phyloP scores from a whole-genome alignment of 768 basidiomycete species.

The Xerocomellus dryophilus region DNA sequence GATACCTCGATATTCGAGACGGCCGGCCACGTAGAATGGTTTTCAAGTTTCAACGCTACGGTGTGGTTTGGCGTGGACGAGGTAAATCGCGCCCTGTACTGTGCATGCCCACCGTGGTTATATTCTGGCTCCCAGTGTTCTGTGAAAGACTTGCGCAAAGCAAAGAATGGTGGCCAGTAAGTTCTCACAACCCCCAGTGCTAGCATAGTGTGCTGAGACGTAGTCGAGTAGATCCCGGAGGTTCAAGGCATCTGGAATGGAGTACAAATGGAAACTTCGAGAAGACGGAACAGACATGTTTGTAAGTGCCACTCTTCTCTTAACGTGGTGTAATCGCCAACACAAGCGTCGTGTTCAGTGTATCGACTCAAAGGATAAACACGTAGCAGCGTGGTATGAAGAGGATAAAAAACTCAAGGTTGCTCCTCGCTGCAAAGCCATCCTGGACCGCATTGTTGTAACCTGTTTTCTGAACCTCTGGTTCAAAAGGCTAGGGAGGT shows the following conservation, averaged over 20 bases:
- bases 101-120: not conserved
- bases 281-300: conserved; percentile 44
- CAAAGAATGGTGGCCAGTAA: conserved; percentile 53
- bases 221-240: conserved; percentile 44
- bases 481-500: conserved; percentile 42
- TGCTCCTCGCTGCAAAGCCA: conserved; percentile 35
- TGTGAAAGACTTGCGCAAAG: conserved; percentile 47
- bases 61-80: conserved; percentile 50
- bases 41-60: conserved; percentile 40
- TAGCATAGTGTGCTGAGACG: not conserved
- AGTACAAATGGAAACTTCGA: conserved; percentile 57
- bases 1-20: conserved; percentile 45
- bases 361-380: conserved; percentile 46
- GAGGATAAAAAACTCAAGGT: conserved; percentile 40
- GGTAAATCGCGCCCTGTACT: conserved; percentile 25
- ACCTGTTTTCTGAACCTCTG: conserved; percentile 54
- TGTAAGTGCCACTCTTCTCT: conserved; percentile 32
- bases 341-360: conserved; percentile 37
- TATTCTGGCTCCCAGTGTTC: conserved; percentile 29
- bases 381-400: conserved; percentile 47
- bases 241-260: conserved; percentile 46
- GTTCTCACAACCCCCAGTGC: conserved; percentile 5
- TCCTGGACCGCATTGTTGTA: conserved; percentile 51
- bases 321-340: not conserved
- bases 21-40: conserved; percentile 55